Evolutionary conservation across 2,329 filamentous ascomycete species (phyloP).

Genomic region (Ophiostoma sp.): DNA sequence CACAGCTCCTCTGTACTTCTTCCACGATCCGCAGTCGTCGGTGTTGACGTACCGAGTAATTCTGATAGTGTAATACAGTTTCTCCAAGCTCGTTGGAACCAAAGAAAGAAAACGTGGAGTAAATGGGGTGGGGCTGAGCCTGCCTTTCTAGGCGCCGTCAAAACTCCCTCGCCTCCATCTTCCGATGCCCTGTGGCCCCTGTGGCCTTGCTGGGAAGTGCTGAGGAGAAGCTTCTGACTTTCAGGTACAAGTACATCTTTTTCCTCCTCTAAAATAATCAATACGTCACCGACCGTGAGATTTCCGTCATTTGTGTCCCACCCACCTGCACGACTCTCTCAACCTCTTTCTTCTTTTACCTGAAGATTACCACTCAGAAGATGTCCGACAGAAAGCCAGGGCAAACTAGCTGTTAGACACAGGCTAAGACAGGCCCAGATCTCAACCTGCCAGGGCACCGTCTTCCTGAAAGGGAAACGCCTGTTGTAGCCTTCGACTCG

Average conservation of each 20-base stretch:
- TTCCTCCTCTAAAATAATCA: neutral
- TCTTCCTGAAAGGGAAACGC: neutral
- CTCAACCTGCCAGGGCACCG: neutral
- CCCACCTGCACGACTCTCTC: neutral
- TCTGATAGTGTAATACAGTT: neutral
- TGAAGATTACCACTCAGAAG: neutral
- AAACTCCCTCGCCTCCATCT: neutral
- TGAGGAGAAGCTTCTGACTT: neutral
- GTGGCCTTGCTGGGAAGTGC: neutral
- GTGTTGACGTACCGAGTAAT: neutral
- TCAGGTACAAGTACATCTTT: neutral
- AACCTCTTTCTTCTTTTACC: neutral
- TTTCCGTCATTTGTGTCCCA: neutral
- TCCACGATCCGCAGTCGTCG: neutral
- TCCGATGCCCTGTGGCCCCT: neutral
- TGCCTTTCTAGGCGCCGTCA: neutral
- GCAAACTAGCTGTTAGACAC: neutral
- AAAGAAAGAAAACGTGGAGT: conserved; percentile 8
- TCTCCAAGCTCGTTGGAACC: neutral
- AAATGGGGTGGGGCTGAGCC: neutral
- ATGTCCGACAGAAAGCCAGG: neutral
- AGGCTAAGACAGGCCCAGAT: neutral
- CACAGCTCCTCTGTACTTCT: neutral
- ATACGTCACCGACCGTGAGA: conserved; percentile 14
- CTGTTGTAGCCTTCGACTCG: neutral